Evolutionary conservation across 805 yeast genomes (phyloP).

Genomic region (Metschnikowia cubensis): DNA sequence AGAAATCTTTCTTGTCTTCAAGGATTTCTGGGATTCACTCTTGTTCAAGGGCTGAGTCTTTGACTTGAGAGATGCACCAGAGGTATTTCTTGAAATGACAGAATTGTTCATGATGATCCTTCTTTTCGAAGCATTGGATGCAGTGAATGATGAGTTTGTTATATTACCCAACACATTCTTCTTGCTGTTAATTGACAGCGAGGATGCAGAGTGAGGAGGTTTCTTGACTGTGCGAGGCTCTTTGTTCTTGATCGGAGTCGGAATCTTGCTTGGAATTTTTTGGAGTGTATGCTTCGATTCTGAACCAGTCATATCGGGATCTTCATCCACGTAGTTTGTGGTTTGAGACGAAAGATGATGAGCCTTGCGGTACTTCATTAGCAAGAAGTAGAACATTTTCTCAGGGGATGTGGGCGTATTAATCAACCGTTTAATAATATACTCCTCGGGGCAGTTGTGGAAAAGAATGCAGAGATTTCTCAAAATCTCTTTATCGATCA

Average conservation of each 20-base stretch:
- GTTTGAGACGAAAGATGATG: slow-evolving; percentile 35
- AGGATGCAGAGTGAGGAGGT: slow-evolving; percentile 22
- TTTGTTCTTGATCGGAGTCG: slow-evolving; percentile 32
- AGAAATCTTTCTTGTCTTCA: slow-evolving; percentile 11
- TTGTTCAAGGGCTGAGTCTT: slow-evolving; percentile 8
- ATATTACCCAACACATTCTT: slow-evolving; percentile 29
- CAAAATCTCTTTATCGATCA: slow-evolving; percentile 69
- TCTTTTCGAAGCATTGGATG: slow-evolving; percentile 38
- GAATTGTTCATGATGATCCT: slow-evolving; percentile 24
- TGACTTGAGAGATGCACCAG: slow-evolving; percentile 16
- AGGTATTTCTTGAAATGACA: slow-evolving; percentile 22
- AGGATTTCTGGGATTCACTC: slow-evolving; percentile 10
- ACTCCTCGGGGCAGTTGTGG: slow-evolving; percentile 65
- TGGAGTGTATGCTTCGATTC: slow-evolving; percentile 31
- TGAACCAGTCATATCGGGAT: slow-evolving; percentile 21
- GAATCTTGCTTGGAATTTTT: slow-evolving; percentile 33
- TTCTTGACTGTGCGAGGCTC: slow-evolving; percentile 17
- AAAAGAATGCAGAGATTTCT: slow-evolving; percentile 74
- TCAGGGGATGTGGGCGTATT: slow-evolving; percentile 63
- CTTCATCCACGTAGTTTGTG: slow-evolving; percentile 24
- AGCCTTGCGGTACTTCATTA: slow-evolving; percentile 70
- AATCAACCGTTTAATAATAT: slow-evolving; percentile 50
- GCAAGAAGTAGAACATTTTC: slow-evolving; percentile 73
- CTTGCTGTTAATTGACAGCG: slow-evolving; percentile 18
- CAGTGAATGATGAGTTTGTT: slow-evolving; percentile 34